Base-by-base conservation (phyloP, 75 land plant species). In the Isoetes taiwanensis region DNA sequence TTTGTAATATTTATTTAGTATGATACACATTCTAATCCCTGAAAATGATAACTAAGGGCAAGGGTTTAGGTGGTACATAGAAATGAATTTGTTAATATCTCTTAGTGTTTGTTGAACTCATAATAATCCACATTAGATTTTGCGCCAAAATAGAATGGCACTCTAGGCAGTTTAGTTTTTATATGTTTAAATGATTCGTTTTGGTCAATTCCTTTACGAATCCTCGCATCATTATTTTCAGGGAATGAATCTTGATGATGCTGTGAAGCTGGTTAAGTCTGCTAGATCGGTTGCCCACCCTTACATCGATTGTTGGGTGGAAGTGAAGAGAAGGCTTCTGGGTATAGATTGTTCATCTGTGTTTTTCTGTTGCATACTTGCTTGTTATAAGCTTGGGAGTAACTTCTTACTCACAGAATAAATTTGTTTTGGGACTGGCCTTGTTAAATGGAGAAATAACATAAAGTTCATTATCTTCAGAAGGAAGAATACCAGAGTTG, bases 221-320 rank as follows among this genome's bases (percentile, higher is more conserved):
- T n/a, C n/a, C n/a, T n/a, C n/a, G n/a, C n/a, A n/a, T n/a, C n/a
- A n/a, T n/a, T n/a, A n/a, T 37, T 37, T 14, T 8, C 50, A 64
- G 39, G 38, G 62, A 21, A 64, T 55, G 60, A 58, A 64, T 10
- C 62, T 64, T n/a, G 61, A 54, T 35, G 62, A 64, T 23, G 65
- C 65, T 54, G 65, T 64, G 31, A 39, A 34, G 10, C 10, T 23
- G 21, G 59, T 64, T 2, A 64, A 35, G 29, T 56, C 65, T 9
- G 65, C 65, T 31, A 37, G 65, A 32, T 25, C 35, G 0, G 53
- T 64, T 31, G 65, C 65, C 2, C 65, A 64, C 14, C 65, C 65
- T 23, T 64, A 64, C 17, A 64, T 64, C n/a, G 65, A 64, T 24
- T 64, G 65, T 17, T 64, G 65, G 65, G 26, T 34, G 6, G 65